Conservation (phyloP, 495 filamentous ascomycete genomes). For the Rostrohypoxylon terebratum region DNA sequence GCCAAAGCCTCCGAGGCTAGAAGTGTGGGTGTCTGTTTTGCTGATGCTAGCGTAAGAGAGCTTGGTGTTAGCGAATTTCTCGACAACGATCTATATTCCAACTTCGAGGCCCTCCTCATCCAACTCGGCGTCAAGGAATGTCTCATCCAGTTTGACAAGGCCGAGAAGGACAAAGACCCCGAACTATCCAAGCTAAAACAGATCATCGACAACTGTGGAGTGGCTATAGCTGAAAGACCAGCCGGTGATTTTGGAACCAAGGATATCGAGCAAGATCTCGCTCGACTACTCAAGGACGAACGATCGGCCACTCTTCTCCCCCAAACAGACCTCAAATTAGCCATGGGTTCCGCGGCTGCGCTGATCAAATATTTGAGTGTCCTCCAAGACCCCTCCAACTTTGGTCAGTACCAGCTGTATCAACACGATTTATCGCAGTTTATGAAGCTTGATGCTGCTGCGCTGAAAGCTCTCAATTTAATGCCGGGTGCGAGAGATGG, state of each 20-base stretch:
- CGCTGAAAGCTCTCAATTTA: conserved; percentile 91
- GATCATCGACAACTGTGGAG: conserved; percentile 91
- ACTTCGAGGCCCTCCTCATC: conserved; percentile 96
- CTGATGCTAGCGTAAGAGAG: conserved; percentile 95
- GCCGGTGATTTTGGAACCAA: conserved; percentile 83
- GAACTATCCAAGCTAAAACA: conserved; percentile 88
- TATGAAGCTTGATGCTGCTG: conserved; percentile 98
- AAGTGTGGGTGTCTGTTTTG: conserved; percentile 95
- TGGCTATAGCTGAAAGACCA: conserved; percentile 84
- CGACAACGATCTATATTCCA: conserved; percentile 98
- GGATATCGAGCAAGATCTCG: conserved; percentile 97
- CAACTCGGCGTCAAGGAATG: conserved; percentile 97
- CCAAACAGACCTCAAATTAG: conserved; percentile 93
- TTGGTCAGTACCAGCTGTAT: conserved; percentile 95
- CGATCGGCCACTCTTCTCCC: conserved; percentile 79
- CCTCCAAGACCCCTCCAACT: conserved; percentile 90
- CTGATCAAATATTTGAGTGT: conserved; percentile 96
- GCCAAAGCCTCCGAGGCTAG: conserved; percentile 86
- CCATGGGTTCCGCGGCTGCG: conserved; percentile 94
- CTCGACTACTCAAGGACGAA: conserved; percentile 87
- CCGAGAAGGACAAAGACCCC: conserved; percentile 78
- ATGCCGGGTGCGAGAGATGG: conserved; percentile 97
- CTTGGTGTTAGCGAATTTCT: conserved; percentile 97
- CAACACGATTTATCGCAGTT: conserved; percentile 97
- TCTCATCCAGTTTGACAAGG: conserved; percentile 78